Evolutionary conservation across 129 eudicot genomes (phyloP).

Genomic region (Centrapalus pauciflorus): DNA sequence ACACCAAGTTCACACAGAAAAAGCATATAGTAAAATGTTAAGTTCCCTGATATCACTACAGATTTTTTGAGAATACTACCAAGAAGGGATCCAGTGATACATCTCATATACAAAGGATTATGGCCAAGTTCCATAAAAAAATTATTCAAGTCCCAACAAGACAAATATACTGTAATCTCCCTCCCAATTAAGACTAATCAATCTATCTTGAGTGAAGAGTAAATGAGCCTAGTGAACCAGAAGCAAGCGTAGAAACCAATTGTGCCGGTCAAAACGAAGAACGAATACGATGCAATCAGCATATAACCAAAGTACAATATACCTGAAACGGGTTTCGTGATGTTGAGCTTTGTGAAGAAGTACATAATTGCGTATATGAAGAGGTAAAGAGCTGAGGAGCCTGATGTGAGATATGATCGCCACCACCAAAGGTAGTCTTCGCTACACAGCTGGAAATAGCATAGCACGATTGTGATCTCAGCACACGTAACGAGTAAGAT

Average conservation of each 20-base stretch:
- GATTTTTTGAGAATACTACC: no score
- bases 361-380: constrained; percentile 43
- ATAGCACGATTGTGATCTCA: constrained; percentile 48
- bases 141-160: no score
- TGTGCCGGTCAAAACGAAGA: constrained; percentile 47
- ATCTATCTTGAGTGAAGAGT: constrained; percentile 52
- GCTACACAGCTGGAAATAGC: constrained; percentile 57
- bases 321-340: constrained; percentile 48
- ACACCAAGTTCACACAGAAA: no score
- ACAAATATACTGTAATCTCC: no score
- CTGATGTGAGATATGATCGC: constrained; percentile 48
- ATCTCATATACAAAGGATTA: no score
- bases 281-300: constrained; percentile 45
- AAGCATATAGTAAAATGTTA: no score
- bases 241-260: no score
- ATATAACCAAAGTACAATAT: constrained; percentile 48
- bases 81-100: no score
- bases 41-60: no score
- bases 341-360: constrained; percentile 50
- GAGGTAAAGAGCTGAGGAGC: constrained; percentile 50
- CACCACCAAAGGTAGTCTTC: constrained; percentile 59
- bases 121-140: no score
- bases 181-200: constrained; percentile 26
- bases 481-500: constrained; percentile 44
- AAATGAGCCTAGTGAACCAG: constrained; percentile 53